These are phyloP conservation scores for Neurospora pannonica DNA, from an alignment of 495 filamentous ascomycete genomes.

Conservation along the genomic window DNA sequence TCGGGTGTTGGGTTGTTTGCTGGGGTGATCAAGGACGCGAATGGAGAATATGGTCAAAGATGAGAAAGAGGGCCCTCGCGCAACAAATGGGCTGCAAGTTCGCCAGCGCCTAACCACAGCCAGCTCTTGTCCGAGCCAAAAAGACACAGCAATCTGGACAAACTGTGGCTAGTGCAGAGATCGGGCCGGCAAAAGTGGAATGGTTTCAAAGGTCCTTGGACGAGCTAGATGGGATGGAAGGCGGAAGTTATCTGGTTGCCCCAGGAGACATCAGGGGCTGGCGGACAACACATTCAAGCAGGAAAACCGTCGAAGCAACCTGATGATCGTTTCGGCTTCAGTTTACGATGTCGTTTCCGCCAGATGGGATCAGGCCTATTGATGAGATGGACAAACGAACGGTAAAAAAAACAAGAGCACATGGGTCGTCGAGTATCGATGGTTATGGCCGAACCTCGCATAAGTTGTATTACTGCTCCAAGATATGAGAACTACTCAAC, in stretches of 20 bases:
- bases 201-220: not conserved
- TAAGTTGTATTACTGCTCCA: not conserved
- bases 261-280: not conserved
- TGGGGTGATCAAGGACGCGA: not conserved
- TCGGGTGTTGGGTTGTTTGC: not conserved
- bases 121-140: not conserved
- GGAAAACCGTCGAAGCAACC: not conserved
- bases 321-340: not conserved
- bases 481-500: not conserved
- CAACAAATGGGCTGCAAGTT: not conserved
- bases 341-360: not conserved
- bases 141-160: not conserved
- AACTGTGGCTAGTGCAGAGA: not conserved
- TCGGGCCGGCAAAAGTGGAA: not conserved
- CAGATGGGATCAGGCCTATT: not conserved
- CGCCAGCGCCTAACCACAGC: not conserved
- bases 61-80: not conserved
- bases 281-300: not conserved
- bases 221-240: not conserved
- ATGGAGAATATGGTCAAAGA: not conserved
- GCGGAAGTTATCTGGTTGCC: not conserved
- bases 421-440: not conserved
- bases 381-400: not conserved
- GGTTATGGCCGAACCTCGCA: not conserved
- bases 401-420: not conserved